These are phyloP conservation scores for Arthroderma uncinatum DNA, from an alignment of 2,329 filamentous ascomycete genomes.

Conservation along the genomic window DNA sequence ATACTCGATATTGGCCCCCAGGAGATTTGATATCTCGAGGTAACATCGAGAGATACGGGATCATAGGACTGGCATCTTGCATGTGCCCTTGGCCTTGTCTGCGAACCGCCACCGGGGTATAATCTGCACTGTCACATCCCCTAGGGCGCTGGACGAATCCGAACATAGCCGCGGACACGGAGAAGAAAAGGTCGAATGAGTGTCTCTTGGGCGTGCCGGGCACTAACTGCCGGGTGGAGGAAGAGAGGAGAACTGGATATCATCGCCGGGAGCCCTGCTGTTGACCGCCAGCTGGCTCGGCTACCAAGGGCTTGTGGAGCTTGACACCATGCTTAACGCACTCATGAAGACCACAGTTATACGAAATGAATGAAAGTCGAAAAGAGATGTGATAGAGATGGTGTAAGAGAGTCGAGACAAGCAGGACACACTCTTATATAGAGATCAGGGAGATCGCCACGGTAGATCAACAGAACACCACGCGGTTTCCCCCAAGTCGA, in stretches of 20 bases:
- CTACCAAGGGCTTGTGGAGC: constrained; percentile 5
- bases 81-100: background rate
- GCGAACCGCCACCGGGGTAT: background rate
- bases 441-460: background rate
- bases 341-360: background rate
- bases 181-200: background rate
- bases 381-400: background rate
- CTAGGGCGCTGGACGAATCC: background rate
- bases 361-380: background rate
- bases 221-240: background rate
- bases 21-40: background rate
- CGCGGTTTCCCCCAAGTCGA: background rate
- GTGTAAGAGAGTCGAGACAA: background rate
- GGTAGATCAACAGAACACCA: background rate
- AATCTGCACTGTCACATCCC: background rate
- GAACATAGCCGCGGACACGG: background rate
- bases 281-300: background rate
- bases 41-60: background rate
- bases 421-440: background rate
- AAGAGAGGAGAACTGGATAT: background rate
- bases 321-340: background rate
- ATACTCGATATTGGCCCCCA: background rate
- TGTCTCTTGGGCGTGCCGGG: background rate
- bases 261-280: background rate
- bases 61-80: background rate